phyloP scores from a whole-genome alignment of 768 basidiomycete genomes.

The Pulveroboletus sp. region DNA sequence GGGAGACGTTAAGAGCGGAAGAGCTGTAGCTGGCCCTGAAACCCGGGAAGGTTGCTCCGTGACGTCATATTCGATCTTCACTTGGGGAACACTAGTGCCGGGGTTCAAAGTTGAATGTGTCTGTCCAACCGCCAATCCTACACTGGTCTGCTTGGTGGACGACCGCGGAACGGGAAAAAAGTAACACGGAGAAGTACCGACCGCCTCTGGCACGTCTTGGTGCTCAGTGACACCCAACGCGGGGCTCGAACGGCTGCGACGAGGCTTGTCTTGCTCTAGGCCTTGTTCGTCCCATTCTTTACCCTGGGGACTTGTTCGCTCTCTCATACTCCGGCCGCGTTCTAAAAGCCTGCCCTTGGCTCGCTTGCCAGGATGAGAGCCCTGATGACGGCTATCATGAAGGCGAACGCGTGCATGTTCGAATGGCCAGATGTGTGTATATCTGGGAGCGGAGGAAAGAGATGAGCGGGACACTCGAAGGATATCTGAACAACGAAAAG shows the following conservation, averaged over 20 bases:
- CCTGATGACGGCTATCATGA: slow-evolving; percentile 34
- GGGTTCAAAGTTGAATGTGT: background rate
- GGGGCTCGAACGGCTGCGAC: slow-evolving; percentile 23
- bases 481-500: background rate
- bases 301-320: slow-evolving; percentile 4
- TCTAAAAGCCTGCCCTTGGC: slow-evolving; percentile 18
- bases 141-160: background rate
- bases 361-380: slow-evolving; percentile 26
- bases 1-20: slow-evolving; percentile 21
- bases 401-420: slow-evolving; percentile 90
- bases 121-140: background rate
- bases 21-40: slow-evolving; percentile 21
- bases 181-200: background rate
- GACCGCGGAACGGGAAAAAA: slow-evolving; percentile 8
- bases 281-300: slow-evolving; percentile 2
- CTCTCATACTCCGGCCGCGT: slow-evolving; percentile 12
- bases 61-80: slow-evolving; percentile 23
- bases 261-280: slow-evolving; percentile 8
- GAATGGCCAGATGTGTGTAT: slow-evolving; percentile 97
- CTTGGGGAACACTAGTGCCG: slow-evolving; percentile 11
- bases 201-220: background rate
- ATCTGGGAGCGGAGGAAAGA: slow-evolving; percentile 43
- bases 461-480: slow-evolving; percentile 4
- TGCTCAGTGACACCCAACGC: background rate
- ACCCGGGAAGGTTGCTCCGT: slow-evolving; percentile 18